Conservation (phyloP, 116 monocot genomes). For the Phalaenopsis hybrid region DNA sequence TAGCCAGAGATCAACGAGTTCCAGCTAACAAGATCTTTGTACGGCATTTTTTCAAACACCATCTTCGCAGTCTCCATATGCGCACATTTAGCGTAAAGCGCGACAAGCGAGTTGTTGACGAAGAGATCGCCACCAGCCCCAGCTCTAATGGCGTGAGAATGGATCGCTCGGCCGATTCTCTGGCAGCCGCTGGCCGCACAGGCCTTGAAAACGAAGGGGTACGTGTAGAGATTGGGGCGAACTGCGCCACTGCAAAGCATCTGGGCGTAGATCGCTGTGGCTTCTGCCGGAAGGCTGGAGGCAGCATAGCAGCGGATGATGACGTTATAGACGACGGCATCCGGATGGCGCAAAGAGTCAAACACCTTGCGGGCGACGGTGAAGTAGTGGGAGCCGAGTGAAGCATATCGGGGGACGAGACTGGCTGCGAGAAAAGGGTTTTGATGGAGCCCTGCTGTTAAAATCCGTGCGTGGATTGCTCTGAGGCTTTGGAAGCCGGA, state of each 20-base stretch:
- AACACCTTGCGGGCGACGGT: constrained; percentile 28
- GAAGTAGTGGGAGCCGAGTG: not conserved
- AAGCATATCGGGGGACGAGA: constrained; percentile 30
- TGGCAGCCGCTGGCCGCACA: constrained; percentile 2
- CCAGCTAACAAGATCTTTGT: constrained; percentile 49
- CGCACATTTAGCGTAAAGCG: constrained; percentile 20
- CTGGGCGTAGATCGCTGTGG: constrained; percentile 13
- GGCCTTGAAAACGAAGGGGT: constrained; percentile 24
- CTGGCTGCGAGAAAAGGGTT: constrained; percentile 32
- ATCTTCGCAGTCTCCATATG: constrained; percentile 18
- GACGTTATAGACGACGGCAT: constrained; percentile 37
- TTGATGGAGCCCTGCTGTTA: constrained; percentile 14
- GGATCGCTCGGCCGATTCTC: constrained; percentile 14
- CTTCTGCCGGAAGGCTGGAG: constrained; percentile 12
- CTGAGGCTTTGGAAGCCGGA: constrained; percentile 7
- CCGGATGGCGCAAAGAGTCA: constrained; percentile 18
- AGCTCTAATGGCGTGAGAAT: constrained; percentile 14
- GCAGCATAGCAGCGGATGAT: constrained; percentile 29
- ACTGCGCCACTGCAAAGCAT: constrained; percentile 14
- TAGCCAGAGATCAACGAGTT: constrained; percentile 44
- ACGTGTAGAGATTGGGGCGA: constrained; percentile 29
- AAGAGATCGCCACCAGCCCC: constrained; percentile 4
- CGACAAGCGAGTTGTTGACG: constrained; percentile 19
- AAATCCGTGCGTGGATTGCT: constrained; percentile 37
- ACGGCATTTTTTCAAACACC: constrained; percentile 33